Evolutionary conservation across 257 asterid species (phyloP).

Genomic region (Pogostemon cablin): DNA sequence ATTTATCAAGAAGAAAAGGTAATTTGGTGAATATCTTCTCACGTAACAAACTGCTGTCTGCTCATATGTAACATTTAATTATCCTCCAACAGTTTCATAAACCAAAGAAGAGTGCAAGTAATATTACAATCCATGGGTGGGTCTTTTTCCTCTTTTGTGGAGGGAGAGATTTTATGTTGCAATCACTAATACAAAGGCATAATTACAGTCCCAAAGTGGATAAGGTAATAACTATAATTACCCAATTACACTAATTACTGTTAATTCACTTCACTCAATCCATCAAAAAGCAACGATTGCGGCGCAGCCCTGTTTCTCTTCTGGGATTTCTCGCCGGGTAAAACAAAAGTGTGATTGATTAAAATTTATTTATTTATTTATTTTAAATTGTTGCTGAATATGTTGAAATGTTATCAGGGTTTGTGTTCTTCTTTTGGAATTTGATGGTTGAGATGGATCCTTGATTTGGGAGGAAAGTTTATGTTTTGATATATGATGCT

Average conservation of each 20-base stretch:
- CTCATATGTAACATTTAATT: no score
- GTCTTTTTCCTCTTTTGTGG: neutral
- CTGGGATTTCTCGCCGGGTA: slow-evolving; percentile 27
- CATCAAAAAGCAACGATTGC: slow-evolving; percentile 9
- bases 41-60: no score
- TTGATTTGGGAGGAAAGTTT: slow-evolving; percentile 41
- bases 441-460: slow-evolving; percentile 32
- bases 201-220: slow-evolving; percentile 30
- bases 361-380: neutral
- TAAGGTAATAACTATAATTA: slow-evolving; percentile 32
- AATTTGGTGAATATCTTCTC: no score
- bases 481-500: slow-evolving; percentile 54
- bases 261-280: slow-evolving; percentile 24
- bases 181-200: neutral
- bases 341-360: neutral
- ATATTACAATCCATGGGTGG: neutral
- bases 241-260: slow-evolving; percentile 10
- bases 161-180: neutral
- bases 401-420: slow-evolving; percentile 30
- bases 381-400: slow-evolving; percentile 14
- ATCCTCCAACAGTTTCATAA: no score
- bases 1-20: no score
- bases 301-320: slow-evolving; percentile 28
- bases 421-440: slow-evolving; percentile 23
- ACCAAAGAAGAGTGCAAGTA: neutral